Evolutionary conservation across 805 yeast genomes (phyloP).

Genomic region (Barnettozyma siamensis): DNA sequence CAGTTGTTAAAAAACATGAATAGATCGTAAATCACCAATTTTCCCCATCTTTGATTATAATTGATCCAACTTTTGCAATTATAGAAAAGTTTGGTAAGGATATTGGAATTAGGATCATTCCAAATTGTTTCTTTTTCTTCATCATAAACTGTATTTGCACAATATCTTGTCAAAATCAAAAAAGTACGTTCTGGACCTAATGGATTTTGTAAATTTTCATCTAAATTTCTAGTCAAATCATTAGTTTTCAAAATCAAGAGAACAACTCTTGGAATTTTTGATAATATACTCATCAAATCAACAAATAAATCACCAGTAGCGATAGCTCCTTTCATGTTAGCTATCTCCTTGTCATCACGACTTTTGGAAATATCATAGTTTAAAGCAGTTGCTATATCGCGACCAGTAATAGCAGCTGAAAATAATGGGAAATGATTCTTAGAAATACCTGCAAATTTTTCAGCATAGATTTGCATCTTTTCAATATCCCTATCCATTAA

Average conservation of each 20-base stretch:
- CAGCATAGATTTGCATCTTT: conserved; percentile 68
- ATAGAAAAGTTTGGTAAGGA: background rate
- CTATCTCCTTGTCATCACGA: conserved; percentile 59
- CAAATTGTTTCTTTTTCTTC: conserved; percentile 44
- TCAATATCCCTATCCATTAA: conserved; percentile 63
- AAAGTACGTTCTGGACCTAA: conserved; percentile 86
- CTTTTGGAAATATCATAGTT: conserved; percentile 51
- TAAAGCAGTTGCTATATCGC: conserved; percentile 75
- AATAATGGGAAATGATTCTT: conserved; percentile 79
- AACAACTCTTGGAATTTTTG: conserved; percentile 80
- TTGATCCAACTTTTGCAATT: conserved; percentile 28
- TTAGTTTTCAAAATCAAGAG: conserved; percentile 86
- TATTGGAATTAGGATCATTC: background rate
- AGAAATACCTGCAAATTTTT: conserved; percentile 67
- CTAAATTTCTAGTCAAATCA: conserved; percentile 84
- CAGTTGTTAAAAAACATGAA: conserved; percentile 14
- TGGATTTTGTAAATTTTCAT: conserved; percentile 76
- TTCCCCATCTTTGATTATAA: conserved; percentile 14
- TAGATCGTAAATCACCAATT: conserved; percentile 16
- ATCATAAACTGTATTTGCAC: conserved; percentile 73
- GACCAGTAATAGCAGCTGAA: conserved; percentile 92
- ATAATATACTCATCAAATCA: conserved; percentile 72
- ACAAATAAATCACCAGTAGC: conserved; percentile 58
- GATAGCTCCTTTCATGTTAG: conserved; percentile 58
- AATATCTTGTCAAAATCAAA: conserved; percentile 82